phyloP scores from a whole-genome alignment of 2,329 filamentous ascomycete species.

The Aureobasidium namibiae region DNA sequence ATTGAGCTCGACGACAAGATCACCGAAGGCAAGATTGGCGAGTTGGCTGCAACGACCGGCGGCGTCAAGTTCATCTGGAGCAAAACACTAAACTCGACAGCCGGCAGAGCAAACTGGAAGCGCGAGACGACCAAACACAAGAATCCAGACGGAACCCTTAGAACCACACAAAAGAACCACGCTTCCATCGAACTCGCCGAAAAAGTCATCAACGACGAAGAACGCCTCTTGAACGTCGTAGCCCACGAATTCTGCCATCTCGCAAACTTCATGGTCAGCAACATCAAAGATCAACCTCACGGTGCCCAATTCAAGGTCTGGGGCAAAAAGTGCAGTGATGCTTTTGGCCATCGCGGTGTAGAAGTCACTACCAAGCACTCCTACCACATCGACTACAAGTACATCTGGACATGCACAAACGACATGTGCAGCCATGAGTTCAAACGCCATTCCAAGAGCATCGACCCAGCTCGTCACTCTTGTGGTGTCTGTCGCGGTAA shows the following conservation, averaged over 20 bases:
- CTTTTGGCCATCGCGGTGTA: constrained; percentile 55
- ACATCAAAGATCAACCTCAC: constrained; percentile 68
- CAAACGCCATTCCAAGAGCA: constrained; percentile 77
- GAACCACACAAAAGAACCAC: constrained; percentile 32
- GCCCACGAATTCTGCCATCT: constrained; percentile 96
- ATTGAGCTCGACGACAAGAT: constrained; percentile 59
- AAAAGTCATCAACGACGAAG: constrained; percentile 73
- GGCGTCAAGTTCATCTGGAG: constrained; percentile 67
- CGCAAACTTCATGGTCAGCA: constrained; percentile 80
- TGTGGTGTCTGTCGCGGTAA: constrained; percentile 66
- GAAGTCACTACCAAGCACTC: constrained; percentile 82
- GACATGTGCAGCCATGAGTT: constrained; percentile 58
- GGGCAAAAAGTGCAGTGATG: constrained; percentile 49
- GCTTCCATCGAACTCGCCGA: constrained; percentile 81
- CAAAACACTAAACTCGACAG: constrained; percentile 71
- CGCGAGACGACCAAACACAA: constrained; percentile 34
- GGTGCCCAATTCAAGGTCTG: constrained; percentile 77
- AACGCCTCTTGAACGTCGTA: constrained; percentile 78
- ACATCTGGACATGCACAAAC: constrained; percentile 66
- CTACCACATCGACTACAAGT: constrained; percentile 89
- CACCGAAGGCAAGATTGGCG: constrained; percentile 50
- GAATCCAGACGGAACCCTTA: background rate
- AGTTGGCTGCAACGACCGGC: constrained; percentile 55
- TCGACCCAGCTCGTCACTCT: constrained; percentile 61
- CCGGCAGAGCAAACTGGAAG: constrained; percentile 51